Base-by-base conservation (phyloP, 2,329 filamentous ascomycete species). In the Plenodomus biglobosus region DNA sequence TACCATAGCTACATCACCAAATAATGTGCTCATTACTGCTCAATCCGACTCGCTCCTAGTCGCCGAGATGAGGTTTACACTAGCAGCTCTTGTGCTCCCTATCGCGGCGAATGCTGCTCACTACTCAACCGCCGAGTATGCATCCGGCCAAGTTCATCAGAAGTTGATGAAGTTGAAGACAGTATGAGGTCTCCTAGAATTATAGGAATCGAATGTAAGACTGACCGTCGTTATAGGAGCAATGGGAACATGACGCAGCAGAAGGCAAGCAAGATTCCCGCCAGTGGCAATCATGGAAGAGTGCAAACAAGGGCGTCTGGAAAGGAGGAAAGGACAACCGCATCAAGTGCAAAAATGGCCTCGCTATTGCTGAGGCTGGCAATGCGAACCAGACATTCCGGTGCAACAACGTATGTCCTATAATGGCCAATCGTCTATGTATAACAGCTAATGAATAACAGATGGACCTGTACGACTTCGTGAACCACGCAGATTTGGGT, bases 401-500 rank as follows among this genome's bases (percentile, higher is more conserved):
- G 36, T 63, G 60, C 47, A 52, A 63, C 44, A 63, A 63, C 44
- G 53, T 54, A 1, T 41, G 51, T 39, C n/a, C n/a, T 40, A 10
- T 10, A 10, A 24, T 10, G 5, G 10, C 13, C 10, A 2, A 20
- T 8, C 16, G 32, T 1, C 2, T 0, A 20, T 6, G 11, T n/a
- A 32, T 11, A 22, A 16, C 3, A 13, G 19, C 69, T 79, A 17
- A 55, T 30, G 11, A 24, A 3, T 7, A 17, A 8, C 46, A 65
- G 69, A 73, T 81, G n/a, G 80, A 83, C 53, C 72, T 82, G 1
- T 79, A 82, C 59, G 77, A 80, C 59, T 83, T 84, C 64, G 66
- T 79, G 22, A 76, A 74, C 47, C 81, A 84, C 52, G 74, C 75
- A 8, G 76, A 78, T 30, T 73, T 84, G 8, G 81, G 80, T 13